phyloP scores from a whole-genome alignment of 2,329 filamentous ascomycete genomes.

The Sordariomycetes sp. region DNA sequence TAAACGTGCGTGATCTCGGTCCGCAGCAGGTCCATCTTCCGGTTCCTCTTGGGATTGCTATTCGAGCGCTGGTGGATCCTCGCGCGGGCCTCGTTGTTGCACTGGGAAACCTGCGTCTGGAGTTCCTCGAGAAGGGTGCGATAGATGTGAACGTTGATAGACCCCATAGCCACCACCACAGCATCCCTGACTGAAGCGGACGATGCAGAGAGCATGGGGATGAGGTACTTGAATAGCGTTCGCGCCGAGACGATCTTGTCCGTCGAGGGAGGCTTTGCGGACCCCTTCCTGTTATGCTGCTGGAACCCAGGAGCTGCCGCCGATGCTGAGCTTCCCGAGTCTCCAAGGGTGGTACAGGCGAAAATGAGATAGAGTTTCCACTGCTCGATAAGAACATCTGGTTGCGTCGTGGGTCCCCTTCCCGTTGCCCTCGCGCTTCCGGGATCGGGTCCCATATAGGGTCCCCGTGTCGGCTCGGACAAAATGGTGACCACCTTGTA shows the following conservation, averaged over 20 bases:
- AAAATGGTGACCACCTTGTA: slow-evolving; percentile 72
- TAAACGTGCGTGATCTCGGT: slow-evolving; percentile 97
- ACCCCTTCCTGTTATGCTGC: slow-evolving; percentile 75
- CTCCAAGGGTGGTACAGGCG: slow-evolving; percentile 88
- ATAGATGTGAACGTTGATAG: slow-evolving; percentile 91
- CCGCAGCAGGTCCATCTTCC: slow-evolving; percentile 74
- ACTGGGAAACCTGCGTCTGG: slow-evolving; percentile 74
- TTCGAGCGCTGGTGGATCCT: slow-evolving; percentile 79
- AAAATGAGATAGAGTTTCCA: slow-evolving; percentile 98
- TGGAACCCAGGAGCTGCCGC: slow-evolving; percentile 28
- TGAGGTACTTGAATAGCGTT: slow-evolving; percentile 82
- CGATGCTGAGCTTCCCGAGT: slow-evolving; percentile 53
- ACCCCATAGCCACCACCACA: slow-evolving; percentile 83
- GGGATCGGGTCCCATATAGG: slow-evolving; percentile 51
- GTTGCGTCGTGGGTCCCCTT: slow-evolving; percentile 58
- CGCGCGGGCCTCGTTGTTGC: slow-evolving; percentile 79
- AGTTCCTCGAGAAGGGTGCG: slow-evolving; percentile 82
- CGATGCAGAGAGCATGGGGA: slow-evolving; percentile 72
- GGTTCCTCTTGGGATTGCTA: slow-evolving; percentile 71
- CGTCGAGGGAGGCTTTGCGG: slow-evolving; percentile 55
- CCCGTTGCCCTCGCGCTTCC: slow-evolving; percentile 38
- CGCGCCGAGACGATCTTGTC: slow-evolving; percentile 80
- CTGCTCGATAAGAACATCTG: slow-evolving; percentile 86
- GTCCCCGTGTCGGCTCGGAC: slow-evolving; percentile 60
- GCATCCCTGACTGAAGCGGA: slow-evolving; percentile 78